Evolutionary conservation across 1,139 yeast species (phyloP).

Genomic region (Suhomyces atakaporum): DNA sequence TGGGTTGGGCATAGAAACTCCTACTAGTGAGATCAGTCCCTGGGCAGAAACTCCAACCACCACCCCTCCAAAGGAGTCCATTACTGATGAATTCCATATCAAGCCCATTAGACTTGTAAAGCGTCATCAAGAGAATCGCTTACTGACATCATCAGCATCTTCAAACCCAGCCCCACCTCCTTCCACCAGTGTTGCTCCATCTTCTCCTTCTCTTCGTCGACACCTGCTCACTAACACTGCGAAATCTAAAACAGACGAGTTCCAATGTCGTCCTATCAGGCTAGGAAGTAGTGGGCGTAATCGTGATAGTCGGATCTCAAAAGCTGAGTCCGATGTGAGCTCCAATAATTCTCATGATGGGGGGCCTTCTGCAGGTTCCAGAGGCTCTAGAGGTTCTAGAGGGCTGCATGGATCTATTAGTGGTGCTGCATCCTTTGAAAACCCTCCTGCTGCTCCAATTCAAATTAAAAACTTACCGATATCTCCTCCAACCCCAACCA

Average conservation of each 20-base stretch:
- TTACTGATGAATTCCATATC: slow-evolving; percentile 17
- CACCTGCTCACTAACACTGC: slow-evolving; percentile 2
- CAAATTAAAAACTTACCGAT: slow-evolving; percentile 44
- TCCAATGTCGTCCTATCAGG: slow-evolving; percentile 37
- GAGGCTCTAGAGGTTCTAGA: slow-evolving; percentile 6
- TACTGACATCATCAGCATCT: slow-evolving; percentile 7
- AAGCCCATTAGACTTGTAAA: slow-evolving; percentile 39
- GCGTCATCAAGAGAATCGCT: slow-evolving; percentile 23
- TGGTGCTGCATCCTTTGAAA: background rate
- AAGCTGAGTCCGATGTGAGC: slow-evolving; percentile 12
- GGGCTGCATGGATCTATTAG: slow-evolving; percentile 7
- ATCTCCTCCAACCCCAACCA: slow-evolving; percentile 7
- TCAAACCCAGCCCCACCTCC: background rate
- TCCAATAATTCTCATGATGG: slow-evolving; percentile 12
- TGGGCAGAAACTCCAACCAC: slow-evolving; percentile 14
- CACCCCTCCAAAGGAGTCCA: slow-evolving; percentile 8
- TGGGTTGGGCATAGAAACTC: slow-evolving; percentile 14
- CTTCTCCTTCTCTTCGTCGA: slow-evolving; percentile 6
- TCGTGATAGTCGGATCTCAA: slow-evolving; percentile 12
- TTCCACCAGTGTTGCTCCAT: slow-evolving; percentile 2
- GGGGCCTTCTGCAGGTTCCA: background rate
- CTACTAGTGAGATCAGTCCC: slow-evolving; percentile 14
- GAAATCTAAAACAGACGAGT: slow-evolving; percentile 25
- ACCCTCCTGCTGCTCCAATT: slow-evolving; percentile 15
- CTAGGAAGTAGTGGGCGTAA: slow-evolving; percentile 23